Evolutionary conservation across 129 eudicot species (phyloP).

Genomic region (Ambrosia trifida): DNA sequence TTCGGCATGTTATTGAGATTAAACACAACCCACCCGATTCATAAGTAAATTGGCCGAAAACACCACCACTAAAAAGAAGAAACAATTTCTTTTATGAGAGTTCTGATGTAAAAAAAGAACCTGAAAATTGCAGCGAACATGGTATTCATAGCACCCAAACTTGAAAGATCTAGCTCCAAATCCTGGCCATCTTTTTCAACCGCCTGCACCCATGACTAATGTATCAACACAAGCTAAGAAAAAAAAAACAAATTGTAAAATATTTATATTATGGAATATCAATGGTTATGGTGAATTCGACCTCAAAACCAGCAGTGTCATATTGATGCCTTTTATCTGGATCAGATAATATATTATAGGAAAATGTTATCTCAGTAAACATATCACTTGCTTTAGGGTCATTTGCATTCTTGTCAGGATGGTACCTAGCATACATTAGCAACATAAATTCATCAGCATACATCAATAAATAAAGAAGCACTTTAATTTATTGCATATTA

Average conservation of each 20-base stretch:
- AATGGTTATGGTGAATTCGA: slow-evolving; percentile 23
- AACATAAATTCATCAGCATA: slow-evolving; percentile 22
- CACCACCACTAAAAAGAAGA: background rate
- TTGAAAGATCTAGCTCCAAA: slow-evolving; percentile 93
- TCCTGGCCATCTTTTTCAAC: slow-evolving; percentile 86
- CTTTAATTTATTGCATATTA: slow-evolving; percentile 3
- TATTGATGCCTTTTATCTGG: slow-evolving; percentile 87
- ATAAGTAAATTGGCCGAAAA: background rate
- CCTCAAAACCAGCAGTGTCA: slow-evolving; percentile 96
- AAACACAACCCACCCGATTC: slow-evolving; percentile 4
- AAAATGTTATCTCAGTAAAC: slow-evolving; percentile 89
- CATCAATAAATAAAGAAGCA: background rate
- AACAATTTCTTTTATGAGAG: slow-evolving; percentile 4
- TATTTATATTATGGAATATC: background rate
- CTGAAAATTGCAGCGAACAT: slow-evolving; percentile 97
- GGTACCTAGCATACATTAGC: slow-evolving; percentile 48
- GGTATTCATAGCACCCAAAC: slow-evolving; percentile 92
- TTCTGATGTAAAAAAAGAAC: slow-evolving; percentile 34
- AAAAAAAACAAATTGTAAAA: slow-evolving; percentile 1
- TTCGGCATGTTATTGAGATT: background rate
- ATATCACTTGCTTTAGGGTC: slow-evolving; percentile 78
- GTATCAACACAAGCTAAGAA: slow-evolving; percentile 11
- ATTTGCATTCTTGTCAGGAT: slow-evolving; percentile 92
- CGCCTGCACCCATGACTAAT: slow-evolving; percentile 52
- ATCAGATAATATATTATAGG: slow-evolving; percentile 84